Conservation (phyloP, 2,329 filamentous ascomycete species). For the Fusarium albidum region DNA sequence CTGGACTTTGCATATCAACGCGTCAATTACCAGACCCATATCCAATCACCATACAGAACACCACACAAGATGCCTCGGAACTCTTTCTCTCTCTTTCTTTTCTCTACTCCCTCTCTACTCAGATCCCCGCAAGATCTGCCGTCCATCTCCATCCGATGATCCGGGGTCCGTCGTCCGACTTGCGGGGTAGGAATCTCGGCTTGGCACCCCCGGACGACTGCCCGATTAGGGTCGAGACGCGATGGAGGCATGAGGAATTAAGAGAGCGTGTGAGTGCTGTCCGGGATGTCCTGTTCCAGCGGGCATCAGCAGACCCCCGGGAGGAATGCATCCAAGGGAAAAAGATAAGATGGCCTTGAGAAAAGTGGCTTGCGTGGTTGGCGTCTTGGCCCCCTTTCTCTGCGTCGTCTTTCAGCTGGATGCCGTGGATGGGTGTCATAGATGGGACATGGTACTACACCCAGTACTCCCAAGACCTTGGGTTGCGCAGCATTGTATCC, state of each 20-base stretch:
- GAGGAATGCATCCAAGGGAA: slow-evolving; percentile 2
- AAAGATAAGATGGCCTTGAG: background rate
- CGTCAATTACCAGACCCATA: slow-evolving; percentile 1
- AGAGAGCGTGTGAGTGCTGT: background rate
- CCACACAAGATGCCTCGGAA: slow-evolving; percentile 32
- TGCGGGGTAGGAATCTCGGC: slow-evolving; percentile 35
- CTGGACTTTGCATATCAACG: background rate
- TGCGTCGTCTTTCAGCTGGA: background rate
- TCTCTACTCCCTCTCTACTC: slow-evolving; percentile 7
- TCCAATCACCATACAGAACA: slow-evolving; percentile 29
- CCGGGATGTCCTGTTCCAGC: background rate
- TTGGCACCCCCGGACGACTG: slow-evolving; percentile 35
- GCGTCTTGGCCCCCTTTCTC: background rate
- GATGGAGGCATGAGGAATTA: slow-evolving; percentile 28
- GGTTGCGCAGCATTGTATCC: slow-evolving; percentile 24
- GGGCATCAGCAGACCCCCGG: background rate
- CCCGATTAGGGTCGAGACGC: slow-evolving; percentile 35
- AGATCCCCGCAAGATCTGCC: slow-evolving; percentile 40
- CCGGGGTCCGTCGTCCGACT: slow-evolving; percentile 31
- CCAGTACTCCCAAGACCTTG: slow-evolving; percentile 7
- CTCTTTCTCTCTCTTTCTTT: background rate
- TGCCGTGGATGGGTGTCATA: no score
- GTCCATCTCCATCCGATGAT: slow-evolving; percentile 16
- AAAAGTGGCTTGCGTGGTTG: background rate
- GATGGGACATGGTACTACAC: no score